Evolutionary conservation across 1,139 yeast species (phyloP), one percentile per base, ranked within the genome.

Genomic region (Yamadazyma trypodendri): DNA sequence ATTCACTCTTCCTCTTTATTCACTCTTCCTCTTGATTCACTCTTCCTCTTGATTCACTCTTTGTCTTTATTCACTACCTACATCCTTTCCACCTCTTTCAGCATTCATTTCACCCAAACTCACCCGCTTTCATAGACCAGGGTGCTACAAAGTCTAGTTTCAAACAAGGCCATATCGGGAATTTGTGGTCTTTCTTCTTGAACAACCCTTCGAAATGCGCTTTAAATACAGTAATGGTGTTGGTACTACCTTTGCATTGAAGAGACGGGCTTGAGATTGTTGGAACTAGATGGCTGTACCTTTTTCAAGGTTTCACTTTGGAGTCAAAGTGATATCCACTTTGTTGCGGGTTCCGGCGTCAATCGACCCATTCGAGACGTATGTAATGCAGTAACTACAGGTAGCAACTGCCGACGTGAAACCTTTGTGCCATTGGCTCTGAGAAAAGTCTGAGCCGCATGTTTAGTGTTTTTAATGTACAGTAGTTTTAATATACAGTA

Each of bases 331-430:
- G 83, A 54, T 84, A 87, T n/a, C n/a, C n/a, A n/a, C n/a, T n/a
- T n/a, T n/a, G n/a, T n/a, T 65, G 0, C 95, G 95, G 0, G 95
- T 85, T 4, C 87, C 87, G 0, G 95, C 86, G 56, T 88, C 96
- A 11, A 85, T 60, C 0, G 92, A 86, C 78, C 58, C 96, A 87
- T 12, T 83, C 84, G 3, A 66, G 7, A 78, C 77, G 14, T 83
- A 81, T 49, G 77, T 79, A 84, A 29, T 81, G 47, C 78, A 75
- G 48, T 82, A 88, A 49, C 88, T 94, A 62, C 96, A 88, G 51
- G 80, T 79, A 39, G 86, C n/a, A n/a, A n/a, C n/a, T n/a, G n/a
- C n/a, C n/a, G n/a, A n/a, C n/a, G n/a, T n/a, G n/a, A n/a, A n/a
- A n/a, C n/a, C n/a, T n/a, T n/a, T n/a, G n/a, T n/a, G n/a, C n/a